These are phyloP conservation scores for Trichothecium sympodiale DNA, from an alignment of 2,329 filamentous ascomycete genomes.

Conservation along the genomic window DNA sequence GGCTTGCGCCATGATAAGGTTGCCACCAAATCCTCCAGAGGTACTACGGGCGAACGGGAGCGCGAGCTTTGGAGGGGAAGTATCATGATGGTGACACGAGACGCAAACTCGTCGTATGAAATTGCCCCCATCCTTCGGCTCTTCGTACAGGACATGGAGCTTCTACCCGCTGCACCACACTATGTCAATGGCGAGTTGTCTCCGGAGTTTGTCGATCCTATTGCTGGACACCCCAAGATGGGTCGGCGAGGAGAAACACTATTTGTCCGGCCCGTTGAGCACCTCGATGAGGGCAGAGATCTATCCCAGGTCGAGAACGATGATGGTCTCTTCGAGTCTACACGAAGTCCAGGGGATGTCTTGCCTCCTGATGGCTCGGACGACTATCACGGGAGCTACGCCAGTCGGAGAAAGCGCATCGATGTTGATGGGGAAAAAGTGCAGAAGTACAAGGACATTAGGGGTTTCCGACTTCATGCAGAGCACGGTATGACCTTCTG, in stretches of 20 bases:
- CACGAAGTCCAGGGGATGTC: constrained; percentile 40
- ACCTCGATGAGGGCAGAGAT: constrained; percentile 68
- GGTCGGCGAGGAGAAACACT: constrained; percentile 76
- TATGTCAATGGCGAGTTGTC: constrained; percentile 56
- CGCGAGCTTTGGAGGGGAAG: constrained; percentile 86
- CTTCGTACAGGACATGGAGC: constrained; percentile 76
- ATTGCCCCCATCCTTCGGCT: constrained; percentile 69
- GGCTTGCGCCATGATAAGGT: constrained; percentile 60
- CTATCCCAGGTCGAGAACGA: constrained; percentile 72
- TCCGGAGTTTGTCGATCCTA: constrained; percentile 78
- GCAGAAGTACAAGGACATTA: constrained; percentile 72
- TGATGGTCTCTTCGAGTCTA: constrained; percentile 69
- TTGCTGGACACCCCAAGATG: constrained; percentile 78
- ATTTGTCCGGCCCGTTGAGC: constrained; percentile 82
- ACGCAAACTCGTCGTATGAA: constrained; percentile 72
- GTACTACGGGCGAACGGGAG: constrained; percentile 23
- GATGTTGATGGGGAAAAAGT: constrained; percentile 67
- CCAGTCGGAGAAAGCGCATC: constrained; percentile 39
- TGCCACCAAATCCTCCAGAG: constrained; percentile 6
- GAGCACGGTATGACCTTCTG: constrained; percentile 91
- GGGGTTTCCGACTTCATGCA: constrained; percentile 69
- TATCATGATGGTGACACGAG: constrained; percentile 89
- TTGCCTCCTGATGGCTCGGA: constrained; percentile 25
- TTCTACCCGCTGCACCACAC: constrained; percentile 67
- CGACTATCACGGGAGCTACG: constrained; percentile 42